Percentiles rank a stretch among this genome's conserved stretches.
phyloP scores from a whole-genome alignment of 352 stramenopile genomes.

The Peronospora destructor region DNA sequence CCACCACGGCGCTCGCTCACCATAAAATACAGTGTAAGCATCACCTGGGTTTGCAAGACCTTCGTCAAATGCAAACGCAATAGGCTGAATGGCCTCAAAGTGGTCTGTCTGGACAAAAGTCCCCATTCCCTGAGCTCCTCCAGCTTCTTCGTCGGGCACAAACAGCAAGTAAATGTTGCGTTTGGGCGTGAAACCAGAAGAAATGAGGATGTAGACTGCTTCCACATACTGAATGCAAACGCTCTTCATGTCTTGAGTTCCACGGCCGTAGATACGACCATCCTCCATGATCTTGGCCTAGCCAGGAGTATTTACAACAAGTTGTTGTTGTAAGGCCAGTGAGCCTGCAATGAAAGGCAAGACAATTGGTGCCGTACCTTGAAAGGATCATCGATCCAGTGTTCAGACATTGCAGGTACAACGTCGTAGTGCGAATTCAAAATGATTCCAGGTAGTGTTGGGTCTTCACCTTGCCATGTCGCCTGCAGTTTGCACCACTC shows the following conservation, averaged over 20 bases:
- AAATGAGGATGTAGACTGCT: slow-evolving; percentile 69
- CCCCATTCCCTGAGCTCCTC: slow-evolving; percentile 90
- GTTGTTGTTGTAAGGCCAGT: slow-evolving; percentile 59
- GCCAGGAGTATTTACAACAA: slow-evolving; percentile 34
- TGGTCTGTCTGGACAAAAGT: slow-evolving; percentile 77
- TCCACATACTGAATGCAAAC: slow-evolving; percentile 95
- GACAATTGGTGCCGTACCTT: slow-evolving; percentile 26
- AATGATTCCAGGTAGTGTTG: slow-evolving; percentile 83
- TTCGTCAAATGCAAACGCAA: slow-evolving; percentile 94
- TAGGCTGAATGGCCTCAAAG: slow-evolving; percentile 72
- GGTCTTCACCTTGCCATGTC: slow-evolving; percentile 82
- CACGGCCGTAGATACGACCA: slow-evolving; percentile 90
- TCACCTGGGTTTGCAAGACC: slow-evolving; percentile 88
- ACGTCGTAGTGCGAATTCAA: slow-evolving; percentile 97
- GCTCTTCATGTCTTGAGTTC: slow-evolving; percentile 95
- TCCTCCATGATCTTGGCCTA: slow-evolving; percentile 80
- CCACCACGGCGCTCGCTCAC: slow-evolving; percentile 91
- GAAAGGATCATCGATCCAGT: slow-evolving; percentile 91
- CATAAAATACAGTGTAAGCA: slow-evolving; percentile 94
- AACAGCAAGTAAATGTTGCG: slow-evolving; percentile 90
- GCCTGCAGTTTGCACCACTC: slow-evolving; percentile 34
- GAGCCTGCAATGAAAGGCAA: slow-evolving; percentile 30
- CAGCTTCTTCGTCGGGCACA: slow-evolving; percentile 92
- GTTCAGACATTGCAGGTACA: slow-evolving; percentile 82
- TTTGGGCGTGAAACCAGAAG: slow-evolving; percentile 63